These are phyloP conservation scores for Ganoderma multipileum DNA, from an alignment of 1,284 basidiomycete genomes.

Conservation along the genomic window DNA sequence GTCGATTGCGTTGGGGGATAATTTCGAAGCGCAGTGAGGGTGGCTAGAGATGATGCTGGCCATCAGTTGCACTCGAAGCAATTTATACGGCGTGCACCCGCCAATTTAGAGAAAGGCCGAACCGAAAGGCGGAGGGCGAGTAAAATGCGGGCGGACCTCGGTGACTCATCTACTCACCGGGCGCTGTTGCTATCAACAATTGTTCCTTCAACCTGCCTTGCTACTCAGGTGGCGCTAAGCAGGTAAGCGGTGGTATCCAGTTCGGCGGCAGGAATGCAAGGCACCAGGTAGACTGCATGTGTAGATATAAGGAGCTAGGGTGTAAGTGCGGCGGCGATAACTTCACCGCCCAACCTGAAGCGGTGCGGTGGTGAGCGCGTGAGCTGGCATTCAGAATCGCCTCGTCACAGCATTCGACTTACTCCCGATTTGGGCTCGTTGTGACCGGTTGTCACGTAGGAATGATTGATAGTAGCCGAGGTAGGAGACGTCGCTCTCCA, in stretches of 20 bases:
- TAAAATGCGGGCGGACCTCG: conserved; percentile 24
- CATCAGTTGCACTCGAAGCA: neutral
- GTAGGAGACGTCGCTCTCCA: neutral
- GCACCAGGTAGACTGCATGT: neutral
- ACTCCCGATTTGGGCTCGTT: neutral
- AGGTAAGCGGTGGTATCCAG: neutral
- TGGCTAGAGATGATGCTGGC: neutral
- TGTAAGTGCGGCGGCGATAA: neutral
- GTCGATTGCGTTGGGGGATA: conserved; percentile 2
- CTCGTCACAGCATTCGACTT: conserved; percentile 3
- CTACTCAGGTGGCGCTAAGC: neutral
- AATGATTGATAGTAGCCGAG: neutral
- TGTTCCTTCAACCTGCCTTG: neutral
- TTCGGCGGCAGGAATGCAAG: conserved; percentile 1
- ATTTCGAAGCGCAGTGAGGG: conserved; percentile 3
- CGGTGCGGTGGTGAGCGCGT: neutral
- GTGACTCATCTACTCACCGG: conserved; percentile 17
- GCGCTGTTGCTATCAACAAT: conserved; percentile 17
- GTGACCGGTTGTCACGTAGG: conserved; percentile 2
- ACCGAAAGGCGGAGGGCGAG: neutral
- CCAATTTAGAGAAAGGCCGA: neutral
- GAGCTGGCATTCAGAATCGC: conserved; percentile 2
- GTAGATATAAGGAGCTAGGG: neutral
- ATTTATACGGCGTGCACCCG: conserved; percentile 12
- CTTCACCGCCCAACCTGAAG: neutral